Evolutionary conservation across 1,284 basidiomycete genomes (phyloP).

Genomic region (Crepidotus sp.): DNA sequence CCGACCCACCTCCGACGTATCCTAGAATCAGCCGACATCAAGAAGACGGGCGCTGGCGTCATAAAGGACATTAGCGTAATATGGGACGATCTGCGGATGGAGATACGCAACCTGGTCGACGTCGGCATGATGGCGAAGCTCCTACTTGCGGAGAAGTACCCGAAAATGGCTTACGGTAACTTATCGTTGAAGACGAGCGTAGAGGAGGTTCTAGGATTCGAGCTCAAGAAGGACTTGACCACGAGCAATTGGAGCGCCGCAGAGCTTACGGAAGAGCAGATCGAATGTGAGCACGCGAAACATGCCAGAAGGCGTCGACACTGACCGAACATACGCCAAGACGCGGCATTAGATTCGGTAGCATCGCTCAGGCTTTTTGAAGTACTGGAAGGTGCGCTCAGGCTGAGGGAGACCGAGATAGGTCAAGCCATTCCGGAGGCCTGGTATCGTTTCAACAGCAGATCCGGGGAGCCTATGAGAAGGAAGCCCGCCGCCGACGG

Average conservation of each 20-base stretch:
- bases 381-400: not conserved
- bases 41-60: not conserved
- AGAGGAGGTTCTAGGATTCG: not conserved
- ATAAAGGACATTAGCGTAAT: not conserved
- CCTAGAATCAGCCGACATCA: not conserved
- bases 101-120: not conserved
- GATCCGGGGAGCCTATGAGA: not conserved
- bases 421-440: not conserved
- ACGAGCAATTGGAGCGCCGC: not conserved
- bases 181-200: not conserved
- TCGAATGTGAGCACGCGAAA: not conserved
- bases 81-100: not conserved
- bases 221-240: not conserved
- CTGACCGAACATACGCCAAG: not conserved
- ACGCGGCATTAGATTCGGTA: not conserved
- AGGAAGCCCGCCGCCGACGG: not conserved
- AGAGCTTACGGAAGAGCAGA: not conserved
- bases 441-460: not conserved
- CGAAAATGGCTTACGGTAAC: not conserved
- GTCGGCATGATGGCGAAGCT: not conserved
- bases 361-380: not conserved
- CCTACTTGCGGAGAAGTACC: not conserved
- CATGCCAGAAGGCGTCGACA: too few relatives aligned
- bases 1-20: not conserved
- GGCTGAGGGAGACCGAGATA: not conserved